These are phyloP conservation scores for Talaromyces verruculosus DNA, from an alignment of 2,329 filamentous ascomycete genomes.

Conservation along the genomic window DNA sequence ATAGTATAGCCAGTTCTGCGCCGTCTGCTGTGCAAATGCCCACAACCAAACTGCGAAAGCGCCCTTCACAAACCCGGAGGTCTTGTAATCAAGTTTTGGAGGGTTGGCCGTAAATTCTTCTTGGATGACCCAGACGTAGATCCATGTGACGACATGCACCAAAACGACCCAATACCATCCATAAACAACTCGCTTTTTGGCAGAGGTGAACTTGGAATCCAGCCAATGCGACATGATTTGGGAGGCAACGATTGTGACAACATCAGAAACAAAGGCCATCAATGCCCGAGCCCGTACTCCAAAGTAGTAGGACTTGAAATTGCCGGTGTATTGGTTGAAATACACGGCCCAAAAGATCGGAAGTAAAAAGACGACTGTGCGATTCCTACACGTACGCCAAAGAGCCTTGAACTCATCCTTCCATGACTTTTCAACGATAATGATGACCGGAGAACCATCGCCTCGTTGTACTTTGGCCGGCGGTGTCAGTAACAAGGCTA, in stretches of 20 bases:
- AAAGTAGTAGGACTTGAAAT: constrained; percentile 54
- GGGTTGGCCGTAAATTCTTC: constrained; percentile 50
- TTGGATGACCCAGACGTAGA: constrained; percentile 56
- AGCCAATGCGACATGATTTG: constrained; percentile 48
- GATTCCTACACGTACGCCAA: constrained; percentile 31
- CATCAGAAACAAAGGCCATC: constrained; percentile 46
- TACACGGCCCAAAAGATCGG: constrained; percentile 49
- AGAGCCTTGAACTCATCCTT: constrained; percentile 43
- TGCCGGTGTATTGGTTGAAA: constrained; percentile 48
- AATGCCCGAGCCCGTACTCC: constrained; percentile 49
- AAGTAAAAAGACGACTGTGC: constrained; percentile 42
- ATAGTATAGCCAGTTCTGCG: constrained; percentile 60
- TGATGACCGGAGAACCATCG: constrained; percentile 43
- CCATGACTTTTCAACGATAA: constrained; percentile 41
- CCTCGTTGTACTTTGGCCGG: constrained; percentile 46
- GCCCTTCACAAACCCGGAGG: constrained; percentile 48
- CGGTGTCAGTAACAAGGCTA: constrained; percentile 42
- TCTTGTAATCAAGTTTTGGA: constrained; percentile 44
- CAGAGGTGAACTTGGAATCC: constrained; percentile 43
- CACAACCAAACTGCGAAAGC: constrained; percentile 53
- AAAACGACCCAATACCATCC: constrained; percentile 50
- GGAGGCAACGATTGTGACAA: constrained; percentile 46
- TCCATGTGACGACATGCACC: constrained; percentile 51
- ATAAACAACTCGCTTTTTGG: constrained; percentile 46
- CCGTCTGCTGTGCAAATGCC: constrained; percentile 52